Conservation (phyloP, 768 basidiomycete genomes). For the Scleroderma bovista region DNA sequence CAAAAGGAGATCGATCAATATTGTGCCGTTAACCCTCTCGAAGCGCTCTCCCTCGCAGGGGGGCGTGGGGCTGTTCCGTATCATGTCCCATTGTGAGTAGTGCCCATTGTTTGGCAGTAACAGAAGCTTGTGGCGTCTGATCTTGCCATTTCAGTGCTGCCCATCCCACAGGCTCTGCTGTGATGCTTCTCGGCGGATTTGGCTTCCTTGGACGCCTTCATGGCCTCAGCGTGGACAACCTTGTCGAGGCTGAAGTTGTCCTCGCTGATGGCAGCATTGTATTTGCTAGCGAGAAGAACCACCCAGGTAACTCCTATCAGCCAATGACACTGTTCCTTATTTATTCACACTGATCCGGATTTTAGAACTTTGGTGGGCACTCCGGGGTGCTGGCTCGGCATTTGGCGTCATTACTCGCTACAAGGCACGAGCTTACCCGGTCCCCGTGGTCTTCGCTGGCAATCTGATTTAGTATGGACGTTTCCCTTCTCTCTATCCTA, state of each 20-base stretch:
- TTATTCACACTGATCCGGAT: conserved; percentile 1
- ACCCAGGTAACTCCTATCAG: conserved; percentile 46
- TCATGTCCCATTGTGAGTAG: conserved; percentile 70
- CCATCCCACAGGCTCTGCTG: conserved; percentile 73
- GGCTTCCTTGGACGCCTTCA: conserved; percentile 80
- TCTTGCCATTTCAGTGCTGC: conserved; percentile 47
- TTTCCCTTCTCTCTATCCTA: neutral
- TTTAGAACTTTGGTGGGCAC: conserved; percentile 87
- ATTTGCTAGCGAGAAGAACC: conserved; percentile 63
- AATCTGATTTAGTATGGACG: conserved; percentile 80
- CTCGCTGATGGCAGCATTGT: conserved; percentile 86
- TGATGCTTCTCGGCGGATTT: conserved; percentile 84
- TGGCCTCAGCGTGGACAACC: conserved; percentile 84
- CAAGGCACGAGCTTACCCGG: conserved; percentile 82
- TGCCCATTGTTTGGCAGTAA: neutral
- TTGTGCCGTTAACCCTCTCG: conserved; percentile 63
- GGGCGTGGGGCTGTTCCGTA: conserved; percentile 60
- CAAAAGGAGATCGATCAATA: conserved; percentile 82
- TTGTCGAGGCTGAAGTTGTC: conserved; percentile 90
- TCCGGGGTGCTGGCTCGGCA: conserved; percentile 78
- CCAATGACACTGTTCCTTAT: neutral
- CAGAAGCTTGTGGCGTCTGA: neutral
- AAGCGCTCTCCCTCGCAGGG: conserved; percentile 49
- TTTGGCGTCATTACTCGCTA: conserved; percentile 87
- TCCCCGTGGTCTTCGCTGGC: conserved; percentile 88